Conservation (phyloP, 352 stramenopile species). For the Phytophthora vignae region DNA sequence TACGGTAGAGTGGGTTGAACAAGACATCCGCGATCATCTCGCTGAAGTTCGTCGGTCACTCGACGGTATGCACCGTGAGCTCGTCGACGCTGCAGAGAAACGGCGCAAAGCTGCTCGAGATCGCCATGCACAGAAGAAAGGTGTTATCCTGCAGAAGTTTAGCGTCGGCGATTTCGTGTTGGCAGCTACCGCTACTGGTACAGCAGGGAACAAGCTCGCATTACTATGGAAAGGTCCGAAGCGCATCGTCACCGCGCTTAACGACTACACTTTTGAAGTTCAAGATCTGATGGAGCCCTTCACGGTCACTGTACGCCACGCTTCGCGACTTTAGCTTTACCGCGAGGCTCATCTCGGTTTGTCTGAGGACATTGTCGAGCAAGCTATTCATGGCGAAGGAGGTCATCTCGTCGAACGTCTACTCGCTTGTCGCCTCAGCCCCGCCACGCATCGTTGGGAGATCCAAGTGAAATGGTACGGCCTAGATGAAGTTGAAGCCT, state of each 20-base stretch:
- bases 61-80: no score
- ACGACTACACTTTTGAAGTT: neutral
- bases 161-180: no score
- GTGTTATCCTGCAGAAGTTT: no score
- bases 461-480: neutral
- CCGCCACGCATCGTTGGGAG: neutral
- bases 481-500: neutral
- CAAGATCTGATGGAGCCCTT: neutral
- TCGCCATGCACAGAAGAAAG: no score
- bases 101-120: no score
- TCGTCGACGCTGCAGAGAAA: no score
- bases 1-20: no score
- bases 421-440: neutral
- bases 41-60: no score
- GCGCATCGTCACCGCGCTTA: neutral
- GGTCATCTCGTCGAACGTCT: neutral
- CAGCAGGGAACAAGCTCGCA: no score
- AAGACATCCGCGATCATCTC: no score
- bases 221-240: no score
- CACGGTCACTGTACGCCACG: neutral
- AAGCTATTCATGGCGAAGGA: neutral
- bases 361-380: neutral
- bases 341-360: neutral
- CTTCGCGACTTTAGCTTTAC: neutral
- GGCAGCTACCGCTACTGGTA: no score